Base-by-base conservation (phyloP, 192 early-diverging fungal genomes). In the Allomyces javanicus region DNA sequence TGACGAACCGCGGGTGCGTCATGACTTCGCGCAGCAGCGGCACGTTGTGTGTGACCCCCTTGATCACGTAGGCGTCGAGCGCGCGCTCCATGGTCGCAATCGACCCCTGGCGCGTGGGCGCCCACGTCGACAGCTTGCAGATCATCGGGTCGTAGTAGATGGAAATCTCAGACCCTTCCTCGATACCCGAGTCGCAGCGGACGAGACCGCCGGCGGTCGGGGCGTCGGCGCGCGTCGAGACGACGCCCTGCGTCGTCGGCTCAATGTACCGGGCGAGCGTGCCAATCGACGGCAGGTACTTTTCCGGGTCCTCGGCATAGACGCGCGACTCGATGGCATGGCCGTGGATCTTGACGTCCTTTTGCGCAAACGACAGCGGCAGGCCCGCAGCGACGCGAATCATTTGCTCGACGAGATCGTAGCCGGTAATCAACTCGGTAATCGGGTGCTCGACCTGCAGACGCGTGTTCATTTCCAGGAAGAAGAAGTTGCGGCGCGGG, bases 61-160 rank as follows among this genome's bases (percentile, higher is more conserved):
- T 87, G 73, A 96, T 93, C 61, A 94, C 85, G 70, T 92, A 94
- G 24, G 77, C 79, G 75, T 97, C 94, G 65, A 97, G 77, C 12
- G 92, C 92, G 55, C 78, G 72, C 64, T 83, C 77, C 92, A 97
- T 93, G 27, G 71, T 77, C 27, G 78, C 67, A n/a, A 91, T 87
- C 1, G 91, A 89, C 64, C 81, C 81, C n/a, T 80, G 26, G 63
- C 94, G 83, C 5, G 84, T 87, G 14, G 72, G 68, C 17, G 87
- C 91, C 67, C 93, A 83, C n/a, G 90, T 90, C 65, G 83, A 87
- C 22, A 97, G 80, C 79, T 94, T 96, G 78, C 94, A 92, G 61
- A 97, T 90, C 77, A 97, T 82, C 43, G 94, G 92, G 70, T 97
- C 94, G 74, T 97, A 97, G 78, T 93, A 90, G 33, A 97, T 88